Evolutionary conservation across 2,329 filamentous ascomycete genomes (phyloP).

Genomic region (Aspergillus neotritici): DNA sequence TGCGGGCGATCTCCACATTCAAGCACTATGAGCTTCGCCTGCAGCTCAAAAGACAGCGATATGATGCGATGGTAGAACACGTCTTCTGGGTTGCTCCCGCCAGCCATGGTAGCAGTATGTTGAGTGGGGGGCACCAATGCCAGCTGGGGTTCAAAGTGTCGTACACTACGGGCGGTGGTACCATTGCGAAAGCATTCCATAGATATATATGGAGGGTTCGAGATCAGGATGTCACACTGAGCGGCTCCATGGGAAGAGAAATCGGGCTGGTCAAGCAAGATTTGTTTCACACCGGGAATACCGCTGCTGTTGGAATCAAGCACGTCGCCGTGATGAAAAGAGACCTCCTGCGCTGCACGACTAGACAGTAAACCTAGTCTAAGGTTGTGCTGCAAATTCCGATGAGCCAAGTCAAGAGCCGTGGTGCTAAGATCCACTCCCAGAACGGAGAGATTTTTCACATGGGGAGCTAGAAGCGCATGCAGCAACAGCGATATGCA

Average conservation of each 20-base stretch:
- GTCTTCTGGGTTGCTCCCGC: conserved; percentile 22
- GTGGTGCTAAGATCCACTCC: conserved; percentile 67
- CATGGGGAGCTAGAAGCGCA: conserved; percentile 48
- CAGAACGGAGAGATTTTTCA: conserved; percentile 46
- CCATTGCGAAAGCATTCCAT: conserved; percentile 51
- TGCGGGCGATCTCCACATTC: conserved; percentile 35
- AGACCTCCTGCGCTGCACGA: conserved; percentile 31
- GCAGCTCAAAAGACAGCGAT: conserved; percentile 18
- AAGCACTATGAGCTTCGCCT: conserved; percentile 26
- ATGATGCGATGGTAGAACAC: conserved; percentile 34
- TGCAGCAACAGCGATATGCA: conserved; percentile 79
- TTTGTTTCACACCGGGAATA: conserved; percentile 10
- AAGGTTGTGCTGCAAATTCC: conserved; percentile 57
- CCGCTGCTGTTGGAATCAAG: conserved; percentile 13
- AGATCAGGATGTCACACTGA: conserved; percentile 62
- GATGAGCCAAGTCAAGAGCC: conserved; percentile 60
- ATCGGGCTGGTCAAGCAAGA: conserved; percentile 6
- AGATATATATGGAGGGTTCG: conserved; percentile 91
- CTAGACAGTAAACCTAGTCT: conserved; percentile 19
- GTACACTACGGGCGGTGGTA: conserved; percentile 66
- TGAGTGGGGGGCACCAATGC: conserved; percentile 63
- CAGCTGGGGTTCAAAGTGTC: conserved; percentile 71
- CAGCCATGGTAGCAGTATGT: background rate
- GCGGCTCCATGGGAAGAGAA: background rate
- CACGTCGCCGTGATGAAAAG: conserved; percentile 46